A percentile compares a stretch with the other conserved stretches of the same genome.
phyloP scores from a whole-genome alignment of 805 yeast species.

The Henningerozyma blattae region DNA sequence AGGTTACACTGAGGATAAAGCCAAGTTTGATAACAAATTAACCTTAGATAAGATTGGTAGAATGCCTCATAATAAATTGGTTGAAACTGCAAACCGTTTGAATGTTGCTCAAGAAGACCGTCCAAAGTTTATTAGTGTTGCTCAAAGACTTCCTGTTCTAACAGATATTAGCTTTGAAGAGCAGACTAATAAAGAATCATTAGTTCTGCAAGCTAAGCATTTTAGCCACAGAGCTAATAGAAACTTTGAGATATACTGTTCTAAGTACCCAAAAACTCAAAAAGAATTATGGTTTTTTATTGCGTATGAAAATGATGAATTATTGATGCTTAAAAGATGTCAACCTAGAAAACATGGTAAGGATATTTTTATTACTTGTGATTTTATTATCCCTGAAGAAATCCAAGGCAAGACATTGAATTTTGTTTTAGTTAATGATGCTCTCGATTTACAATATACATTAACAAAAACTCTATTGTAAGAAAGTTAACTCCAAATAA shows the following conservation, averaged over 20 bases:
- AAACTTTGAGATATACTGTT: constrained; percentile 61
- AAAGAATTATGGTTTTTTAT: constrained; percentile 89
- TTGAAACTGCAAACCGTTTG: constrained; percentile 25
- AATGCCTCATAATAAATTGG: constrained; percentile 24
- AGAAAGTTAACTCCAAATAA: background rate
- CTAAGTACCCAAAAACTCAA: constrained; percentile 80
- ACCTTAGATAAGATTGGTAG: constrained; percentile 33
- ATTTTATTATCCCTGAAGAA: constrained; percentile 38
- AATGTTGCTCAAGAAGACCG: constrained; percentile 29
- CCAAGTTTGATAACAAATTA: constrained; percentile 5
- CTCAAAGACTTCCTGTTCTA: constrained; percentile 46
- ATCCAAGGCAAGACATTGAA: constrained; percentile 34
- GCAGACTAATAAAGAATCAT: constrained; percentile 28
- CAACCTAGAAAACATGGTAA: constrained; percentile 37
- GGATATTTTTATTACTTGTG: constrained; percentile 26
- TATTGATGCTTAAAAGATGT: constrained; percentile 62
- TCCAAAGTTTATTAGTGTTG: constrained; percentile 40
- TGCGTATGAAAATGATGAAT: constrained; percentile 37
- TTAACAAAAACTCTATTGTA: constrained; percentile 11
- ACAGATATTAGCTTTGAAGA: constrained; percentile 31
- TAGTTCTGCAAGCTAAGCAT: constrained; percentile 42
- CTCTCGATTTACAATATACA: constrained; percentile 41
- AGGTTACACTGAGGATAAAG: constrained; percentile 8
- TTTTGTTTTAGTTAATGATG: constrained; percentile 52
- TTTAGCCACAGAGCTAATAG: constrained; percentile 32